Percentiles rank a stretch among this genome's conserved stretches.
Conservation (phyloP, 2,329 filamentous ascomycete species). For the Septoria petroselini region DNA sequence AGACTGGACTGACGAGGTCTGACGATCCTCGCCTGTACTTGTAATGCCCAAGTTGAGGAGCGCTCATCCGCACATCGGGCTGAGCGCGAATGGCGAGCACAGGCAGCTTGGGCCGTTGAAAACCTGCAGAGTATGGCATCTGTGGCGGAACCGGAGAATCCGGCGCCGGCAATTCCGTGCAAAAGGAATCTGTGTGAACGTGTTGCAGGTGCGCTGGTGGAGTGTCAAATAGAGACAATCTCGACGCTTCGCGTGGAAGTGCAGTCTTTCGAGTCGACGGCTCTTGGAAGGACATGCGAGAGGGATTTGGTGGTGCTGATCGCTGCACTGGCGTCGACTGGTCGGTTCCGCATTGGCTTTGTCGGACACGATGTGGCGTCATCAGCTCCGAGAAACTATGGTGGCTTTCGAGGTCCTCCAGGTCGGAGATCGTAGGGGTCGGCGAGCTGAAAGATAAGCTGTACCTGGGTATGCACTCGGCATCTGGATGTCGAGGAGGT, state of each 20-base stretch:
- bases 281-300: conserved; percentile 21
- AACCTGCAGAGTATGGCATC: conserved; percentile 22
- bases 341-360: conserved; percentile 1
- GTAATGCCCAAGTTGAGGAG: background rate
- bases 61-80: background rate
- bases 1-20: conserved; percentile 16
- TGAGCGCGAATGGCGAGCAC: conserved; percentile 6
- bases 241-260: conserved; percentile 19
- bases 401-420: conserved; percentile 32
- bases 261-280: background rate
- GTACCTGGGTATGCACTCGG: conserved; percentile 2
- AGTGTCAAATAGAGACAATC: conserved; percentile 20
- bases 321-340: conserved; percentile 3
- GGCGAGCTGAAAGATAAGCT: conserved; percentile 17
- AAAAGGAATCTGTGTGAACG: conserved; percentile 26
- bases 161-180: conserved; percentile 33
- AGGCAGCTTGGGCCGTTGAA: conserved; percentile 21
- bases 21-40: background rate
- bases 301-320: conserved; percentile 15
- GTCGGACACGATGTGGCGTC: conserved; percentile 27
- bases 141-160: conserved; percentile 26
- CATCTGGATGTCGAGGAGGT: conserved; percentile 1
- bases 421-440: conserved; percentile 17
- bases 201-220: background rate
- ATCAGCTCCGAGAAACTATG: conserved; percentile 32